Evolutionary conservation across 2,329 filamentous ascomycete genomes (phyloP).

Genomic region (Penicillium sp.): DNA sequence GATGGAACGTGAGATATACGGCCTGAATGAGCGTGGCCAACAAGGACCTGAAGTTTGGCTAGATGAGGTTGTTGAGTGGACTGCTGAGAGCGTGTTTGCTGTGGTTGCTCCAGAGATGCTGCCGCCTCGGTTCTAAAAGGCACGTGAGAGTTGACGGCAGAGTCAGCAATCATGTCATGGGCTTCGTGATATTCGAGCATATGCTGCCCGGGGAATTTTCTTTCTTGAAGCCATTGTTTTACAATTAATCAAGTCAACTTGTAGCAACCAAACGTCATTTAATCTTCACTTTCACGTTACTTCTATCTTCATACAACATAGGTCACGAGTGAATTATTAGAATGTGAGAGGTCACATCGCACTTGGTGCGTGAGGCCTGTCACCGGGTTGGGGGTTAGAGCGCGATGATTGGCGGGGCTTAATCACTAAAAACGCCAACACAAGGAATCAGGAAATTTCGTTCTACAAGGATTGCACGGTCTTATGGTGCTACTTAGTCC

Average conservation of each 20-base stretch:
- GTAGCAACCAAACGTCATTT: no score
- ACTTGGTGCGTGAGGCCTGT: not conserved
- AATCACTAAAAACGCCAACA: not conserved
- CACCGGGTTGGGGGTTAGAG: not conserved
- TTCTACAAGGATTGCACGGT: not conserved
- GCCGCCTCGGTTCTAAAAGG: not conserved
- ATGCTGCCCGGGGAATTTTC: no score
- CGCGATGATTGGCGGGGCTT: not conserved
- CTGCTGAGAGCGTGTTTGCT: not conserved
- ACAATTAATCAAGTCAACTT: no score
- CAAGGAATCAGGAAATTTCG: not conserved
- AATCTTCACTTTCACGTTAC: not conserved
- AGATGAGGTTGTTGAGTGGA: conserved; percentile 1
- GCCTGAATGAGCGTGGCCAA: not conserved
- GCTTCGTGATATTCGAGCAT: no score
- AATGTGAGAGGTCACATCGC: not conserved
- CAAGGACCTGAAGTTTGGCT: not conserved
- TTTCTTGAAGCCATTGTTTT: no score
- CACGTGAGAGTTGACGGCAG: no score
- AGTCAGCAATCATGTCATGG: no score
- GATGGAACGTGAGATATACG: not conserved
- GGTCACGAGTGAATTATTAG: not conserved
- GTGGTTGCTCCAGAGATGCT: not conserved
- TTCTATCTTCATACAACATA: not conserved
- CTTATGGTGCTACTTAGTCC: not conserved